Percentiles rank a stretch among this genome's conserved stretches.
These are phyloP conservation scores for Suillus hirtellus DNA, from an alignment of 768 basidiomycete species.

Conservation along the genomic window DNA sequence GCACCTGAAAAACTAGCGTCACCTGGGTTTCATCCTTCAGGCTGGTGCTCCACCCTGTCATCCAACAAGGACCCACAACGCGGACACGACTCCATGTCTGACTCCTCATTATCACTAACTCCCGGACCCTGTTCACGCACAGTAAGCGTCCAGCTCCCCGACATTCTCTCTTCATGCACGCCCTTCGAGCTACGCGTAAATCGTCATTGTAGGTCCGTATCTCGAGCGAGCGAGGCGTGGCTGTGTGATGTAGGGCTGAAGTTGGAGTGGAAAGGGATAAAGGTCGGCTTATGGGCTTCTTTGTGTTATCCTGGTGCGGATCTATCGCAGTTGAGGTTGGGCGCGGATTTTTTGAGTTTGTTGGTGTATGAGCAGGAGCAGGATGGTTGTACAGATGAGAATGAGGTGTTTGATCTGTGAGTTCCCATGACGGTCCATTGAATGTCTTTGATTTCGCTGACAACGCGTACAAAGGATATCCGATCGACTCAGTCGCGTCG, in stretches of 20 bases:
- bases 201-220: constrained; percentile 29
- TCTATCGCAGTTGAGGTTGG: constrained; percentile 51
- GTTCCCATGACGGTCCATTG: constrained; percentile 12
- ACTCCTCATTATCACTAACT: neutral
- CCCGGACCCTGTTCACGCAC: constrained; percentile 7
- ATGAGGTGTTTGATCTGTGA: constrained; percentile 23
- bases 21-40: neutral
- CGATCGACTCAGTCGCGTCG: constrained; percentile 36
- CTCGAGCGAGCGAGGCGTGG: constrained; percentile 32
- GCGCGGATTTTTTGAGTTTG: constrained; percentile 51
- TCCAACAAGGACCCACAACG: neutral
- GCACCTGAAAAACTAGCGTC: neutral
- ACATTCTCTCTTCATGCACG: constrained; percentile 26
- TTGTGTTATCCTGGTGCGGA: constrained; percentile 63
- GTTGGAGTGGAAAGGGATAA: constrained; percentile 30
- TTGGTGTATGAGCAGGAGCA: constrained; percentile 33
- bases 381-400: constrained; percentile 4
- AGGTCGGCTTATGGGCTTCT: constrained; percentile 54
- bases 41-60: too few relatives aligned
- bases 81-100: neutral
- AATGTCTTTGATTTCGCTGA: constrained; percentile 17
- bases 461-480: constrained; percentile 35
- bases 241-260: constrained; percentile 22
- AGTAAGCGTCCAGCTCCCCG: constrained; percentile 32
- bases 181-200: constrained; percentile 30